Percentiles rank a stretch among this genome's conserved stretches.
Conservation (phyloP, 495 filamentous ascomycete species). For the Penicillium mononematosum region DNA sequence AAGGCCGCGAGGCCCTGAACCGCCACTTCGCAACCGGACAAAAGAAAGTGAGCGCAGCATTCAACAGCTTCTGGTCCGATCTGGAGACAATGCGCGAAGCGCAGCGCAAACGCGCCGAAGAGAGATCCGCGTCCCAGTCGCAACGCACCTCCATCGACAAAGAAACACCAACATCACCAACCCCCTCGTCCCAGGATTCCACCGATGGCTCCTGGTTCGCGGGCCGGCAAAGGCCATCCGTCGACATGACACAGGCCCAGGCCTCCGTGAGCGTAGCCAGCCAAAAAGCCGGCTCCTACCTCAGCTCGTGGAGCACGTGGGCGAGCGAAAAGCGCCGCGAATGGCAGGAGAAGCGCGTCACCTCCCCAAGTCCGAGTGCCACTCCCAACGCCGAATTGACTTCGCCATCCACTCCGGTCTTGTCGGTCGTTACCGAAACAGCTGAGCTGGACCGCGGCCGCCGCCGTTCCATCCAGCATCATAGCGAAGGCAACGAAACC, state of each 20-base stretch:
- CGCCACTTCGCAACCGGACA: conserved; percentile 77
- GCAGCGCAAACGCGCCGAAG: conserved; percentile 68
- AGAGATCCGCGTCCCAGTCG: conserved; percentile 39
- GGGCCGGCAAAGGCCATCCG: conserved; percentile 39
- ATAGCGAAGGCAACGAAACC: conserved; percentile 30
- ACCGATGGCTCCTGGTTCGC: conserved; percentile 30
- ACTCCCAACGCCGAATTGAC: conserved; percentile 2
- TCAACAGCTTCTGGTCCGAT: conserved; percentile 84
- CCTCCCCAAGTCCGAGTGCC: conserved; percentile 27
- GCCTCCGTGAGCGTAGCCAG: conserved; percentile 65
- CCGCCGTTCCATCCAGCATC: conserved; percentile 33
- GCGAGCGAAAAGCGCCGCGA: conserved; percentile 81
- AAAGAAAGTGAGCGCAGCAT: conserved; percentile 78
- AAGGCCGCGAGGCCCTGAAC: conserved; percentile 72
- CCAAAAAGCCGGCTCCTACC: conserved; percentile 78
- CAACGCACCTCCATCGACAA: conserved; percentile 39
- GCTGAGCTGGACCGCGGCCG: conserved; percentile 36
- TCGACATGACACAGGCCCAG: conserved; percentile 65
- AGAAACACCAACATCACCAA: conserved; percentile 25
- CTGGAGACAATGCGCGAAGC: conserved; percentile 83
- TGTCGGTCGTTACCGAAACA: conserved; percentile 31
- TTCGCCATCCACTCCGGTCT: conserved; percentile 34
- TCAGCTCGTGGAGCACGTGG: conserved; percentile 95
- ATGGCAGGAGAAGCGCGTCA: conserved; percentile 47
- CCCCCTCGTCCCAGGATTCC: conserved; percentile 19